Conservation (phyloP, 2,329 filamentous ascomycete species). For the Fusarium tanahbumbuense region DNA sequence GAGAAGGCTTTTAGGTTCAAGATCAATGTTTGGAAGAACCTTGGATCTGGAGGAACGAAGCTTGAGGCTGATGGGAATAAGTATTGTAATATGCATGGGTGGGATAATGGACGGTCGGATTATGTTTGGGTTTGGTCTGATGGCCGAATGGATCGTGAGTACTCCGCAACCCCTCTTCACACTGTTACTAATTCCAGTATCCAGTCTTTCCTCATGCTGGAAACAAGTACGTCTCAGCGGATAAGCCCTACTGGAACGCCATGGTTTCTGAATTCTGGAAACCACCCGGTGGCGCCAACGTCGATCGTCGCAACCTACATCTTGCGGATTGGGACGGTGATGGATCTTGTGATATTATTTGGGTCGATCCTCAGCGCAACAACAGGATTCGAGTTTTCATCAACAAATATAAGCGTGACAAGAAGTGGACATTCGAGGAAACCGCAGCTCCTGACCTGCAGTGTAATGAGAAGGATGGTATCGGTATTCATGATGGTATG, state of each 20-base stretch:
- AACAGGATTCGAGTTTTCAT: not conserved
- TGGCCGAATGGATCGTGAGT: not conserved
- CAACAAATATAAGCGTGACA: not conserved
- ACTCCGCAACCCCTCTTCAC: not conserved
- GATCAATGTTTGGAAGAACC: slow-evolving; percentile 6
- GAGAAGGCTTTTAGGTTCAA: not conserved
- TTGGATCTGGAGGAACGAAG: not conserved
- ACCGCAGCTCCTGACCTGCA: not conserved
- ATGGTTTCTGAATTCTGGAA: not conserved
- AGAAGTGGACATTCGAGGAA: not conserved
- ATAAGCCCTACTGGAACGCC: not conserved
- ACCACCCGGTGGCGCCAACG: not conserved
- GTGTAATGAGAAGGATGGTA: not conserved
- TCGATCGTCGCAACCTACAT: not conserved
- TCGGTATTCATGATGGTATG: not conserved
- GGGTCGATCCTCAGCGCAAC: not conserved
- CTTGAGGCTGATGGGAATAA: slow-evolving; percentile 26
- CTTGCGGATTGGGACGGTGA: slow-evolving; percentile 16
- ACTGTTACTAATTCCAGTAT: no score
- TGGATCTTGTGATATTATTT: slow-evolving; percentile 10
- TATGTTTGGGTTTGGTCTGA: slow-evolving; percentile 27
- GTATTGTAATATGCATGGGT: slow-evolving; percentile 38
- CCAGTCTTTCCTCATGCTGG: not conserved
- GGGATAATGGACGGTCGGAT: slow-evolving; percentile 12
- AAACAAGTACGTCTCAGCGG: not conserved